phyloP scores from a whole-genome alignment of 805 yeast species.

The Candida sakaeoensis region DNA sequence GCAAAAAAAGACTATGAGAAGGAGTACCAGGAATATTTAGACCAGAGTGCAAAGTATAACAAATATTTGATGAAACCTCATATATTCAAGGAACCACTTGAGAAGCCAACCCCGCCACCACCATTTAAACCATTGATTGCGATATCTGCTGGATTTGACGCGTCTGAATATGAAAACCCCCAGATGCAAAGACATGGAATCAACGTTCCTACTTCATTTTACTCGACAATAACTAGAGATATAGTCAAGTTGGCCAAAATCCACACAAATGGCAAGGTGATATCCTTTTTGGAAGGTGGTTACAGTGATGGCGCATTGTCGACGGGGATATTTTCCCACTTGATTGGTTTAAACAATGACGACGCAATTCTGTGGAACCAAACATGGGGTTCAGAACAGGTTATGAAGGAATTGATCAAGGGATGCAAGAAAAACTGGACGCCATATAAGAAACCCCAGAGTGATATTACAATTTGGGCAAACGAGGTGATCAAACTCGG shows the following conservation, averaged over 20 bases:
- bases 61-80: conserved; percentile 31
- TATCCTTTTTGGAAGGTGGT: conserved; percentile 81
- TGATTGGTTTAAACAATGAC: conserved; percentile 61
- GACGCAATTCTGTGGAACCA: conserved; percentile 48
- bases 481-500: conserved; percentile 62
- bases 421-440: conserved; percentile 70
- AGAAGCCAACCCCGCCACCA: conserved; percentile 33
- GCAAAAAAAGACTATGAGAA: conserved; percentile 44
- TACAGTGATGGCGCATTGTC: conserved; percentile 78
- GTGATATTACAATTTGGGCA: conserved; percentile 57
- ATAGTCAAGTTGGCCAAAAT: conserved; percentile 64
- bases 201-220: conserved; percentile 78
- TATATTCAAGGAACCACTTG: conserved; percentile 22
- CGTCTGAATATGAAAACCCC: conserved; percentile 76
- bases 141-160: conserved; percentile 88
- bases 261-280: conserved; percentile 55
- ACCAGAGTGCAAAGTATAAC: conserved; percentile 24
- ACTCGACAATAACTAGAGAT: conserved; percentile 67
- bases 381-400: conserved; percentile 61
- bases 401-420: conserved; percentile 59
- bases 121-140: conserved; percentile 51
- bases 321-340: conserved; percentile 76
- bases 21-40: conserved; percentile 25
- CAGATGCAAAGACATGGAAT: conserved; percentile 83
- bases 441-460: conserved; percentile 50